Evolutionary conservation across 2,329 filamentous ascomycete species (phyloP), one percentile per base, ranked within the genome.

Genomic region (Pseudogymnoascus sp.): DNA sequence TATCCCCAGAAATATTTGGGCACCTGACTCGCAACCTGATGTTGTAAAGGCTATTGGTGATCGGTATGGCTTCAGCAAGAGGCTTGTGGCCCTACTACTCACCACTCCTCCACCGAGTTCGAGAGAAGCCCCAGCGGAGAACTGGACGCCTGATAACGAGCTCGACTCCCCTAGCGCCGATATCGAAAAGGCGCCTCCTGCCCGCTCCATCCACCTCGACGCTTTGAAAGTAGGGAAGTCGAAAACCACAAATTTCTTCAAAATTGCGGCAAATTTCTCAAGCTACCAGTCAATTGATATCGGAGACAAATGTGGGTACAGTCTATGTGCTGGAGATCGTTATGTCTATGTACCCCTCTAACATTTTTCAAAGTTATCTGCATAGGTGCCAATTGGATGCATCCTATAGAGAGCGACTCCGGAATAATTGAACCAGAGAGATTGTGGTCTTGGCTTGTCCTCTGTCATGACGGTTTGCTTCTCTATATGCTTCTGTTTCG

Each of bases 271-370:
- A 66, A 82, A 87, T 62, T 87, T 90, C n/a, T 88, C 88, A 79
- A 89, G 91, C 72, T 92, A 89, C 73, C 87, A 86, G 12, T 88
- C 88, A 0, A 82, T 90, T 12, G 89, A 92, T 69, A 83, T 87
- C 72, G 89, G 88, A 0, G 76, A 80, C 14, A 81, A 79, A 72
- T 90, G 88, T 85, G 76, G 69, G 50, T 36, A 14, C 28, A 11
- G 78, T 72, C 59, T 14, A 28, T 6, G 14, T 6, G 18, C 21
- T 34, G 34, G 28, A n/a, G 10, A 8, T 42, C 10, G 28, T 38
- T 31, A 5, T 8, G 21, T 16, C 12, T 31, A 16, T 25, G 56
- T 36, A 34, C 56, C 61, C 38, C 68, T 70, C 73, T 62, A 72
- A 64, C 25, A 37, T 3, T 12, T 12, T 3, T 3, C 3, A 5